Evolutionary conservation across 1,139 yeast species (phyloP), one percentile per base, ranked within the genome.

Genomic region (Debaryomyces subglobosus): DNA sequence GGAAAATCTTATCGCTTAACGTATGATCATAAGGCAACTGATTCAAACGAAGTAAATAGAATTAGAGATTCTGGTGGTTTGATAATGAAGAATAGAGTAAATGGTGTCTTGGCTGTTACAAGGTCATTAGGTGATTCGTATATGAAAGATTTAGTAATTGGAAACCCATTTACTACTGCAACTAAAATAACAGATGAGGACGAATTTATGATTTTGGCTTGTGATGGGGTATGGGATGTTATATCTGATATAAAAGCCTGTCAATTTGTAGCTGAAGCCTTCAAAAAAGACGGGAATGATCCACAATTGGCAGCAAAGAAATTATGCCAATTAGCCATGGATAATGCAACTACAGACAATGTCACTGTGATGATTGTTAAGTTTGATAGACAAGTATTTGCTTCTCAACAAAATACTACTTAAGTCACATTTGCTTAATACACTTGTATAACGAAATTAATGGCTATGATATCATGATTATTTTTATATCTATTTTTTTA

Each of bases 201-300:
- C 61, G 69, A 87, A 57, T 90, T 89, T 63, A 65, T 92, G 62
- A 91, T 92, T 46, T 70, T 92, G 50, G 97, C 97, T 1, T 91
- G 97, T 65, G 98, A 92, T 66, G 98, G 98, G 0, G 73, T 92
- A 12, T 92, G 97, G 97, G 98, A 92, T 64, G 97, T 92, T 2
- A 77, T 92, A 46, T 77, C 84, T 5, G 98, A 92, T 61, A 84
- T 84, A 53, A 80, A 80, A 48, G 97, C 97, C 0, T 89, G 95
- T 51, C 85, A 85, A 48, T 67, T 85, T 58, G 84, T 89, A 5
- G 72, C 79, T 34, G 79, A 79, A 34, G 58, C 65, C 18, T 70
- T 76, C 45, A 57, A 58, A 16, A 54, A 60, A 13, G 85, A 84
- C 56, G 47, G 54, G 8, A 54, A 57, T 3, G 73, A 71, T 41